Evolutionary conservation across 139 green algal species (phyloP).

Genomic region (Micractinium conductrix): DNA sequence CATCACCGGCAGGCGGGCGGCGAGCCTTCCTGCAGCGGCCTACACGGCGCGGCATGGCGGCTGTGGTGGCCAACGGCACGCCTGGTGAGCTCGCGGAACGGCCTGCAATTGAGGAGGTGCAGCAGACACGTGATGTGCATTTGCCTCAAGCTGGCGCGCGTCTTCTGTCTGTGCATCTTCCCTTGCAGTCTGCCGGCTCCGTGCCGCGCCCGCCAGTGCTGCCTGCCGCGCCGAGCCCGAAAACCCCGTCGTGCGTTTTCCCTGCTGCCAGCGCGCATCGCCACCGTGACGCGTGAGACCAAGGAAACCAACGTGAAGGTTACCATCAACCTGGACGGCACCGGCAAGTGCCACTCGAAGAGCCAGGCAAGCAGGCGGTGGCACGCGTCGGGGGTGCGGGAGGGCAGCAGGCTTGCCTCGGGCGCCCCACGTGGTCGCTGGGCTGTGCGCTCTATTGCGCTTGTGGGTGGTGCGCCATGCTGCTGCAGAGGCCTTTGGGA

Average conservation of each 20-base stretch:
- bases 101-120: no score
- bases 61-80: slow-evolving; percentile 6
- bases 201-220: background rate
- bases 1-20: background rate
- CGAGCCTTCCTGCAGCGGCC: background rate
- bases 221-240: background rate
- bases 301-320: slow-evolving; percentile 96
- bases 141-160: no score
- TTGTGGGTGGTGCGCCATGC: no score
- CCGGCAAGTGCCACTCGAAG: slow-evolving; percentile 74
- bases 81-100: background rate
- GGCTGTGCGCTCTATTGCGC: background rate
- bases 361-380: slow-evolving; percentile 16
- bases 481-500: no score
- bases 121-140: no score
- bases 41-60: slow-evolving; percentile 6
- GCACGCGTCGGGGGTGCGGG: background rate
- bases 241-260: background rate
- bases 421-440: no score
- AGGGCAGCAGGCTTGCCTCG: background rate
- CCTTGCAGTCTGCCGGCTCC: background rate
- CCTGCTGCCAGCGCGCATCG: slow-evolving; percentile 8
- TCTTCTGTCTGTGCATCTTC: no score
- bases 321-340: slow-evolving; percentile 93
- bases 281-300: slow-evolving; percentile 74